A percentile compares a stretch with the other conserved stretches of the same genome.
Evolutionary conservation across 2,329 filamentous ascomycete genomes (phyloP).

Genomic region (Leptographium wingfieldii): DNA sequence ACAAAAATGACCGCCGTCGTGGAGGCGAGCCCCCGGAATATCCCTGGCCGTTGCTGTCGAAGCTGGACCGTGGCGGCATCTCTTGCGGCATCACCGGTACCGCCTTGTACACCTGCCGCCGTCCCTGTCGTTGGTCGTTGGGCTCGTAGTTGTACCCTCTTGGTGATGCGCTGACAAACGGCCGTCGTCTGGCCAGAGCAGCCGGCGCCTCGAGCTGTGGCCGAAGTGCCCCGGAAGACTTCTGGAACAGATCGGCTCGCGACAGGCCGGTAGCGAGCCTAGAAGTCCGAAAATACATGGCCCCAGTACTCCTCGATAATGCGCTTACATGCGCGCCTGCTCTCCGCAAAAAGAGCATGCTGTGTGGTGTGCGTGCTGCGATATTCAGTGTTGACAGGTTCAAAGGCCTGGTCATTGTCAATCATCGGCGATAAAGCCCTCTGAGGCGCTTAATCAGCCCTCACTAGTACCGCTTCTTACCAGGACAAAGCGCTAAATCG

Average conservation of each 20-base stretch:
- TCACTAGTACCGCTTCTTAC: not conserved
- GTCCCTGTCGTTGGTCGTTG: constrained; percentile 1
- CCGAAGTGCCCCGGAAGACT: not conserved
- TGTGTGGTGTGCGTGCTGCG: not conserved
- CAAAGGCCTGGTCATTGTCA: not conserved
- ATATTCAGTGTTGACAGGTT: not conserved
- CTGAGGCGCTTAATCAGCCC: not conserved
- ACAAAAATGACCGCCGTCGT: not conserved
- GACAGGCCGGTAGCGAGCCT: not conserved
- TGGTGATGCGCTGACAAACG: constrained; percentile 1
- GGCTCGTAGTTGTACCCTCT: constrained; percentile 9
- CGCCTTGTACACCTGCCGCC: constrained; percentile 2
- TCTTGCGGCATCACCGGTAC: constrained; percentile 8
- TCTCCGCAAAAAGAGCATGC: not conserved
- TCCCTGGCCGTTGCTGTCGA: not conserved
- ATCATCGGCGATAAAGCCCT: not conserved
- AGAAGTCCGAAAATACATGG: not conserved
- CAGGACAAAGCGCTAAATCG: not conserved
- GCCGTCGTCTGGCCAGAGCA: not conserved
- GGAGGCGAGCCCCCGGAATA: not conserved
- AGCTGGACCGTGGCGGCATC: constrained; percentile 8
- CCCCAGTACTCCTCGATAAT: not conserved
- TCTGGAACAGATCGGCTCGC: not conserved
- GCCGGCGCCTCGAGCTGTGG: not conserved
- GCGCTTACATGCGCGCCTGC: not conserved